phyloP scores from a whole-genome alignment of 2,329 filamentous ascomycete species.

The Grosmannia serpens region DNA sequence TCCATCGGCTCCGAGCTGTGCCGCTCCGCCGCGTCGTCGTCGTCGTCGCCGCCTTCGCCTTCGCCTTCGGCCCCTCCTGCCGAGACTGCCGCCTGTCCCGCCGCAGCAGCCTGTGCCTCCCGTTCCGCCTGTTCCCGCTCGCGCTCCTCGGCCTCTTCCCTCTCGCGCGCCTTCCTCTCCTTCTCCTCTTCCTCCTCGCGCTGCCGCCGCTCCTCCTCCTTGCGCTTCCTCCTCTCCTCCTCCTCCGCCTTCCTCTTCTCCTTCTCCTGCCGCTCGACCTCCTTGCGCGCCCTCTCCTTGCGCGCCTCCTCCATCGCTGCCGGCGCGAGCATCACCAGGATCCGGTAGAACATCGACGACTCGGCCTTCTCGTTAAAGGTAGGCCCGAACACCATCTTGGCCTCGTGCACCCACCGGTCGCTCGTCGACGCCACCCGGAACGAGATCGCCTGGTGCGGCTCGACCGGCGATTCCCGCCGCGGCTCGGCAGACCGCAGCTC shows the following conservation, averaged over 20 bases:
- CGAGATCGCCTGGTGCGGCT: slow-evolving; percentile 62
- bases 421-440: slow-evolving; percentile 64
- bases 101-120: slow-evolving; percentile 36
- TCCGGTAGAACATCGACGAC: slow-evolving; percentile 49
- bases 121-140: slow-evolving; percentile 46
- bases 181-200: slow-evolving; percentile 64
- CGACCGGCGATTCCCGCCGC: slow-evolving; percentile 22
- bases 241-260: slow-evolving; percentile 49
- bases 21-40: slow-evolving; percentile 23
- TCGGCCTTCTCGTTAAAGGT: slow-evolving; percentile 57
- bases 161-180: slow-evolving; percentile 53
- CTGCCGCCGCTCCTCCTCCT: slow-evolving; percentile 52
- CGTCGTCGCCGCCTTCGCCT: slow-evolving; percentile 22
- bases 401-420: slow-evolving; percentile 80
- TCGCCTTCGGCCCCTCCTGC: slow-evolving; percentile 21
- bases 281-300: slow-evolving; percentile 49
- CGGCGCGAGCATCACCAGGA: slow-evolving; percentile 67
- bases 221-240: slow-evolving; percentile 41
- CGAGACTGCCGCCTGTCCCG: slow-evolving; percentile 18
- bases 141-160: slow-evolving; percentile 59
- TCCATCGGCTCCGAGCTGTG: slow-evolving; percentile 45
- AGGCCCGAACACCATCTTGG: slow-evolving; percentile 70
- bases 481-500: neutral
- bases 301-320: slow-evolving; percentile 75
- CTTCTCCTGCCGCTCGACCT: slow-evolving; percentile 34